Percentiles rank a stretch among this genome's conserved stretches.
phyloP scores from a whole-genome alignment of 1,139 yeast genomes.

The Pichia sp. region DNA sequence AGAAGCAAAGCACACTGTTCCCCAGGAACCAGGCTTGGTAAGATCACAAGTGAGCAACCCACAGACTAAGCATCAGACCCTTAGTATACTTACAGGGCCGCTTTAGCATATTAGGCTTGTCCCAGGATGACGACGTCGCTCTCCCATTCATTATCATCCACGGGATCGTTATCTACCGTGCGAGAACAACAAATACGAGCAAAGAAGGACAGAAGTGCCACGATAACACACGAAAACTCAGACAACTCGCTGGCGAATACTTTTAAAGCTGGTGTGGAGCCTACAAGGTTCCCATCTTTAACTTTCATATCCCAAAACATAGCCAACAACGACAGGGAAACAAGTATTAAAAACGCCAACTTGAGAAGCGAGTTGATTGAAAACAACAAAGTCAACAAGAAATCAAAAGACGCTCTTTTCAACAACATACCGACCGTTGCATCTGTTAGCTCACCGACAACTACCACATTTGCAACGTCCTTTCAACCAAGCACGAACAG shows the following conservation, averaged over 20 bases:
- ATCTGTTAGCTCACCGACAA: not conserved
- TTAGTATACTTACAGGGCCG: too few species aligned
- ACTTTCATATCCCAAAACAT: conserved; percentile 14
- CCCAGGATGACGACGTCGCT: conserved; percentile 1
- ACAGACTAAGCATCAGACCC: too few species aligned
- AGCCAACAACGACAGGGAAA: conserved; percentile 11
- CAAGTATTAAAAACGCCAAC: conserved; percentile 21
- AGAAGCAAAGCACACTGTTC: too few species aligned
- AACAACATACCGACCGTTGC: not conserved
- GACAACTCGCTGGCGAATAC: not conserved
- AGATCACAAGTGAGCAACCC: too few species aligned
- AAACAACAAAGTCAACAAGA: conserved; percentile 7
- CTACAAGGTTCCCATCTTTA: conserved; percentile 18
- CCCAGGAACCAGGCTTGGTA: too few species aligned
- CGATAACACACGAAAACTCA: conserved; percentile 5
- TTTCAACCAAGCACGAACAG: not conserved
- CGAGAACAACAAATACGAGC: not conserved
- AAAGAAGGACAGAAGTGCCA: not conserved
- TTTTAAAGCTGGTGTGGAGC: conserved; percentile 2
- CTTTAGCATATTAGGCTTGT: not conserved
- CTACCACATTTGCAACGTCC: not conserved
- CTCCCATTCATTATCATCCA: conserved; percentile 2
- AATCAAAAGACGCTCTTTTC: conserved; percentile 13
- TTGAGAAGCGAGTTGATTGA: conserved; percentile 21
- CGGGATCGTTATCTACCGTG: not conserved